Conservation (phyloP, 148 eudicot genomes). For the Fagopyrum homotropicum region DNA sequence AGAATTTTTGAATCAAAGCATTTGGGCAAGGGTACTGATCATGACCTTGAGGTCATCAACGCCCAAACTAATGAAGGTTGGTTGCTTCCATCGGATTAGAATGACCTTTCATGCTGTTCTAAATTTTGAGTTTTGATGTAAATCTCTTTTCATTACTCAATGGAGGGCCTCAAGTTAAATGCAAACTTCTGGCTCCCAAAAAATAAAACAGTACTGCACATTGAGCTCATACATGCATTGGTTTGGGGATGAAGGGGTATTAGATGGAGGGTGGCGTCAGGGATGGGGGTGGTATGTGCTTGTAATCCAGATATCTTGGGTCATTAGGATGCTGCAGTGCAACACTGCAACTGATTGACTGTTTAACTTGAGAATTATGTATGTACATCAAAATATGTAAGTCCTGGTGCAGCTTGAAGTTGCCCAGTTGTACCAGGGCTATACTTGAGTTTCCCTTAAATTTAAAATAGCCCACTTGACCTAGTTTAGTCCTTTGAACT, state of each 20-base stretch:
- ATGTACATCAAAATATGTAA: not conserved
- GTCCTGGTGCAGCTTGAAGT: not conserved
- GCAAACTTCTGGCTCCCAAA: slow-evolving; percentile 4
- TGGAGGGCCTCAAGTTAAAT: not conserved
- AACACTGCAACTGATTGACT: not conserved
- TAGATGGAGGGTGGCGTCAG: not conserved
- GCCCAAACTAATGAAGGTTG: slow-evolving; percentile 98
- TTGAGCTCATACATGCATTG: not conserved
- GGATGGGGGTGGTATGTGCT: not conserved
- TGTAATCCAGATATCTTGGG: not conserved
- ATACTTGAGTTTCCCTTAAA: not conserved
- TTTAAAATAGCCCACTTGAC: not conserved
- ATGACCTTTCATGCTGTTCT: not conserved
- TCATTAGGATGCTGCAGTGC: not conserved
- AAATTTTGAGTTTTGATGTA: not conserved
- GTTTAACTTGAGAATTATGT: not conserved
- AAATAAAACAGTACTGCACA: not conserved
- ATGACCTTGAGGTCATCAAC: slow-evolving; percentile 86
- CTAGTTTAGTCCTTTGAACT: not conserved
- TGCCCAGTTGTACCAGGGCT: not conserved
- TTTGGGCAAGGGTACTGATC: slow-evolving; percentile 87
- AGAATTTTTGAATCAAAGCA: slow-evolving; percentile 79
- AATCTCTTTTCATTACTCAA: not conserved
- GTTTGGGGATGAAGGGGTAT: not conserved
- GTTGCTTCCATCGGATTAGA: slow-evolving; percentile 25